These are phyloP conservation scores for Ceratobasidium sp. DNA, from an alignment of 1,284 basidiomycete species.

Conservation along the genomic window DNA sequence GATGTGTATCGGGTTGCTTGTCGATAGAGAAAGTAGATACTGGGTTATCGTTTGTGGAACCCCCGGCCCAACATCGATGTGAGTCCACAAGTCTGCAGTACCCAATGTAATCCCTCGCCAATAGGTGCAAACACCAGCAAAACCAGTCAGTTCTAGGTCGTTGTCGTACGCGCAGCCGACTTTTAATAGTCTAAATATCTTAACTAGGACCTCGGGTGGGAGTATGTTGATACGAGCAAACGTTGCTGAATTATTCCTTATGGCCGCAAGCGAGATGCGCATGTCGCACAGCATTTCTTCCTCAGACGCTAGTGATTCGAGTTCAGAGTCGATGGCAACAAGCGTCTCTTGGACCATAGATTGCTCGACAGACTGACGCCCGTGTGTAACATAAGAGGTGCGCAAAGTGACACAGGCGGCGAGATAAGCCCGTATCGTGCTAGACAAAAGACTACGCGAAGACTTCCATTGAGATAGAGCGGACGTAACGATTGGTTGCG, in stretches of 20 bases:
- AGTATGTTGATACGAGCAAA: background rate
- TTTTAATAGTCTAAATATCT: background rate
- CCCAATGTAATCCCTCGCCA: background rate
- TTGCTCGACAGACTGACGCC: background rate
- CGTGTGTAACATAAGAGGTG: background rate
- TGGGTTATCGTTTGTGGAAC: background rate
- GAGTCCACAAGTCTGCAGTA: background rate
- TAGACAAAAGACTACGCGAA: background rate
- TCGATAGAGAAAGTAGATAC: background rate
- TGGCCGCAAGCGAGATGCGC: background rate
- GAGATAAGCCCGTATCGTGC: background rate
- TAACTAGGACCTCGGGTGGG: constrained; percentile 1
- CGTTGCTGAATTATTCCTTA: background rate
- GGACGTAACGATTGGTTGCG: background rate
- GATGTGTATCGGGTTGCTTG: background rate
- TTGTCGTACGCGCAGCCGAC: background rate
- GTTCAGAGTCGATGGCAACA: background rate
- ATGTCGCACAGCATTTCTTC: background rate
- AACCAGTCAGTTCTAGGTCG: background rate
- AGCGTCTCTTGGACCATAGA: background rate
- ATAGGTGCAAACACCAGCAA: background rate
- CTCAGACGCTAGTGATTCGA: constrained; percentile 1
- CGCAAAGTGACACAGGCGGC: background rate
- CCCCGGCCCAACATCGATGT: background rate
- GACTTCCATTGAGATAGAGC: background rate